Base-by-base conservation (phyloP, 2,329 filamentous ascomycete species). In the Hypomyces perniciosus region DNA sequence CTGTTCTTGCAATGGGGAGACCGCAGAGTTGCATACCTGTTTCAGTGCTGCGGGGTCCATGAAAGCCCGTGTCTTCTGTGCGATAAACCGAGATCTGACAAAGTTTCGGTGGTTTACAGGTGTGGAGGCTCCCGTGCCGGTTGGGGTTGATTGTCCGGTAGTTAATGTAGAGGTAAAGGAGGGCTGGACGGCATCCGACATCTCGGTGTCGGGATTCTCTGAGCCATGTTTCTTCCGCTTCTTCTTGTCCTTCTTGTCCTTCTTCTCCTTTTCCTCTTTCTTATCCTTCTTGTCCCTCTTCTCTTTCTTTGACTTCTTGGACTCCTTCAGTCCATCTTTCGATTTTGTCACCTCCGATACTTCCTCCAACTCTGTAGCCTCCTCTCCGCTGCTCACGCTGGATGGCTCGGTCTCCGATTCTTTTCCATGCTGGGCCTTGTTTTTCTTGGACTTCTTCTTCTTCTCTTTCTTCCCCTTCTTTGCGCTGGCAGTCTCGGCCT, bases 41-140 rank as follows among this genome's bases (percentile, higher is more conserved):
- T 91, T 92, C 63, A 97, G 70, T 10, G 90, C 88, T 62, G 86
- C 83, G 44, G 84, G 79, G 67, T 96, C 88, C 72, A 90, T 79
- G 52, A 90, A 80, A 2, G 91, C 90, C 72, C 85, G 81, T 61
- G 83, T 84, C 75, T 97, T 97, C 61, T 93, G 88, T 51, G 86
- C 86, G 62, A 97, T 96, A 68, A 91, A 89, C 54, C 89, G 79
- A 58, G 88, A 83, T 56, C 92, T 77, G 43, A 91, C 82, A 49
- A 86, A 80, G 65, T 91, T 88, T 56, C 90, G 80, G 44, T 78
- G 82, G 7, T 68, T 70, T 54, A 66, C 72, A 52, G 75, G 74
- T 30, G 72, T 77, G 29, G 73, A 73, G 42, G 69, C 72, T 48
- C 70, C 72, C 44, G 73, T 72, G 27, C 68, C 71, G 1, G 64